These are phyloP conservation scores for Rhizopogon parksii DNA, from an alignment of 1,284 basidiomycete genomes.

Conservation along the genomic window DNA sequence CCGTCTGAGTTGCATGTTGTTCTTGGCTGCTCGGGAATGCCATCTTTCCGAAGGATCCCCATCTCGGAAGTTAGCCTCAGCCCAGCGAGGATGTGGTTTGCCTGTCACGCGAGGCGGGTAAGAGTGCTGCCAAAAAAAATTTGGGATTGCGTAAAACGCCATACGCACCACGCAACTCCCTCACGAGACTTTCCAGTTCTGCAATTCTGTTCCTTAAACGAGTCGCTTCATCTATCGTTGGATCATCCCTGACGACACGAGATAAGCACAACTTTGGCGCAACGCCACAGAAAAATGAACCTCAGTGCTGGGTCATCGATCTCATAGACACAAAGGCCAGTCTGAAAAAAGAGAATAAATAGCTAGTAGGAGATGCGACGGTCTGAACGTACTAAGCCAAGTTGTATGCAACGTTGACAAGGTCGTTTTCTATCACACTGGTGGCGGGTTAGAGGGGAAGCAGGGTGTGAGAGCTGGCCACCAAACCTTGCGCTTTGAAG, in stretches of 20 bases:
- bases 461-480: not conserved
- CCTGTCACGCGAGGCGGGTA: conserved; percentile 35
- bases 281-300: conserved; percentile 32
- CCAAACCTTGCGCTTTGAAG: conserved; percentile 82
- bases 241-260: conserved; percentile 59
- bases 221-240: conserved; percentile 75
- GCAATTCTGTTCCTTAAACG: conserved; percentile 79
- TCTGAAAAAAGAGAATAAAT: conserved; percentile 37
- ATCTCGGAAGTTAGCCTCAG: conserved; percentile 67
- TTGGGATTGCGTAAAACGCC: not conserved
- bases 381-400: conserved; percentile 53
- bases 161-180: conserved; percentile 2
- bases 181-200: conserved; percentile 56
- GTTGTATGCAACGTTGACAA: conserved; percentile 82
- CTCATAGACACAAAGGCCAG: conserved; percentile 87
- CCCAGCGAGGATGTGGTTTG: conserved; percentile 78
- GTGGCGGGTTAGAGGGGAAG: conserved; percentile 7
- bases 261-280: conserved; percentile 9
- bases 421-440: conserved; percentile 79
- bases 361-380: conserved; percentile 8
- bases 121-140: not conserved
- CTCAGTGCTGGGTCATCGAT: conserved; percentile 80
- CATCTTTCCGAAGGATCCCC: conserved; percentile 74
- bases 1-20: conserved; percentile 36
- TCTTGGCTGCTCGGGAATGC: conserved; percentile 76